These are phyloP conservation scores for Vaccinium macrocarpon DNA, from an alignment of 148 eudicot genomes.

Conservation along the genomic window DNA sequence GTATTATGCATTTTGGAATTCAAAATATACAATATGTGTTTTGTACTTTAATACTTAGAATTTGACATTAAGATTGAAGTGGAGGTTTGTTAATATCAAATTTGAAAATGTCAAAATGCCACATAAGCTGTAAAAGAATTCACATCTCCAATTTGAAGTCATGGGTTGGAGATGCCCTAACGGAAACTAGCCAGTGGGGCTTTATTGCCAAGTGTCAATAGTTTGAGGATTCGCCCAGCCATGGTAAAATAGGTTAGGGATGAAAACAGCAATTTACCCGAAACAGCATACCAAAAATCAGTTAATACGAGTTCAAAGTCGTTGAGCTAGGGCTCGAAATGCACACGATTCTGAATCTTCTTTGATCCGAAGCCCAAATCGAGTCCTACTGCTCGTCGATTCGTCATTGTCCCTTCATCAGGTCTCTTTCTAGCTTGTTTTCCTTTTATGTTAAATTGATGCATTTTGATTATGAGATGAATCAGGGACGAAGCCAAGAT, in stretches of 20 bases:
- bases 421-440: background rate
- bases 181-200: background rate
- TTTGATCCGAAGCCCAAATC: background rate
- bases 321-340: conserved; percentile 5
- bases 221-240: background rate
- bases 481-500: no score
- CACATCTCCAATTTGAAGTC: no score
- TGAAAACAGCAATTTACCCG: background rate
- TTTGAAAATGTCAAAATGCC: no score
- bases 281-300: background rate
- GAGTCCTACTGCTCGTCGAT: background rate
- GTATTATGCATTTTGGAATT: no score
- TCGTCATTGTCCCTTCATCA: background rate
- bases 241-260: background rate
- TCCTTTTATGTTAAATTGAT: background rate
- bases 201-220: background rate
- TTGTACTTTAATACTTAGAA: no score
- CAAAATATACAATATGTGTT: no score
- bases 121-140: no score
- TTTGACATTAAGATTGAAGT: no score
- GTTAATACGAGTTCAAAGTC: background rate
- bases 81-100: no score
- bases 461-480: background rate
- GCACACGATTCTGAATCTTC: background rate
- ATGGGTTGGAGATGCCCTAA: no score